phyloP scores from a whole-genome alignment of 192 early-diverging fungal genomes.

The Coemansia nantahalensis region DNA sequence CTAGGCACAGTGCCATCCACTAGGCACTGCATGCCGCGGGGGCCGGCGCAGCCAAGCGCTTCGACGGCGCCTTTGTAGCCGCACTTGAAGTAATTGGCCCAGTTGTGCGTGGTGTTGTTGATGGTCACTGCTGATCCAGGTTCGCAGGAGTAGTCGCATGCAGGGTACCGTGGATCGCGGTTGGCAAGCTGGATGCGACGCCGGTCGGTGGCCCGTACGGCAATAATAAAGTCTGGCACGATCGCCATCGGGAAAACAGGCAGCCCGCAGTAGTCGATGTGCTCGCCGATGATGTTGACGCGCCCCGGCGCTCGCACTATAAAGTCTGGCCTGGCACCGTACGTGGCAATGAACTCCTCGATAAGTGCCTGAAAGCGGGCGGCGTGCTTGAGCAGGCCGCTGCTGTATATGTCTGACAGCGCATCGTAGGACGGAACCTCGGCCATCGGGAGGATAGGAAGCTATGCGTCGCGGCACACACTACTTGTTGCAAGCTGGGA shows the following conservation, averaged over 20 bases:
- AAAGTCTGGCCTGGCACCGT: constrained; percentile 68
- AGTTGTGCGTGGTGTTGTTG: constrained; percentile 66
- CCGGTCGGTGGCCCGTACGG: constrained; percentile 27
- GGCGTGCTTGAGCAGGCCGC: constrained; percentile 16
- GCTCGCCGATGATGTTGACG: constrained; percentile 97
- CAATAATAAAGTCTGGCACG: constrained; percentile 56
- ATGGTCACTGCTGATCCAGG: constrained; percentile 57
- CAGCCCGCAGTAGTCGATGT: constrained; percentile 94
- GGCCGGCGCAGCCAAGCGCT: constrained; percentile 15
- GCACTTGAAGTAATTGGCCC: constrained; percentile 93
- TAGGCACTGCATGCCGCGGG: constrained; percentile 61
- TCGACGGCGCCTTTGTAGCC: constrained; percentile 61
- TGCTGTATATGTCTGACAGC: constrained; percentile 33
- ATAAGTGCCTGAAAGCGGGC: constrained; percentile 57
- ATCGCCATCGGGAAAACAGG: constrained; percentile 97
- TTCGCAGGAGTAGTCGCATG: constrained; percentile 23
- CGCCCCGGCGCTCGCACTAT: constrained; percentile 87
- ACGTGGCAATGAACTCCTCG: constrained; percentile 53
- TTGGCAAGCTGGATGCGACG: constrained; percentile 30
- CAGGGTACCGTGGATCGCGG: constrained; percentile 26
- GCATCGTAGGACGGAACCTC: constrained; percentile 2
- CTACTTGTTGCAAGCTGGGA: too few species aligned
- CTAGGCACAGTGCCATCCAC: constrained; percentile 79
- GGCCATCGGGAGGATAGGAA: too few species aligned
- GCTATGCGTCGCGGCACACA: too few species aligned